A percentile compares a stretch with the other conserved stretches of the same genome.
Evolutionary conservation across 164 flowering plant species (phyloP).

Genomic region (Aristolochia fimbriata): DNA sequence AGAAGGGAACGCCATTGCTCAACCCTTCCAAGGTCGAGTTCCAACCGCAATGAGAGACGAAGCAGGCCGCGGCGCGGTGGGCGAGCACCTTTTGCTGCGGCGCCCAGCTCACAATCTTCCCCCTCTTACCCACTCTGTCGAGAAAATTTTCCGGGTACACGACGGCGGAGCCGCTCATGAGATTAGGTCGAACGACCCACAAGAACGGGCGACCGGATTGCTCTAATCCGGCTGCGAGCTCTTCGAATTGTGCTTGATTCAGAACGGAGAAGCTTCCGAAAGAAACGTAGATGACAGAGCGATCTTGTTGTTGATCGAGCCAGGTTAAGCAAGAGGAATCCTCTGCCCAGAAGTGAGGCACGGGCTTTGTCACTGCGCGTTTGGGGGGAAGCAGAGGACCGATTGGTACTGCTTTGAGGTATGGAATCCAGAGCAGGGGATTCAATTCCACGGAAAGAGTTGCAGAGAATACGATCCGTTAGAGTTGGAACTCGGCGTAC

Average conservation of each 20-base stretch:
- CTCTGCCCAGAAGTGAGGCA: slow-evolving; percentile 7
- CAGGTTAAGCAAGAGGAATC: slow-evolving; percentile 7
- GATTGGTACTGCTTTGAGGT: slow-evolving; percentile 5
- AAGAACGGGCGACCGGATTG: slow-evolving; percentile 29
- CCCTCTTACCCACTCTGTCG: slow-evolving; percentile 20
- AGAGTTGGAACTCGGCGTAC: background rate
- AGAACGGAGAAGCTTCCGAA: slow-evolving; percentile 25
- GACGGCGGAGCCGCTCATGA: slow-evolving; percentile 7
- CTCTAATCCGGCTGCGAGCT: slow-evolving; percentile 45
- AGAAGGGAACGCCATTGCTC: slow-evolving; percentile 38
- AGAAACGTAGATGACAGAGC: slow-evolving; percentile 15
- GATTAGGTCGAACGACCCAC: slow-evolving; percentile 41
- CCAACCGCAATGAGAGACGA: slow-evolving; percentile 63
- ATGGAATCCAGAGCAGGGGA: background rate
- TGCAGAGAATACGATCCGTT: slow-evolving; percentile 10
- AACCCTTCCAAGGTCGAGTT: slow-evolving; percentile 44
- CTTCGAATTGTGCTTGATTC: slow-evolving; percentile 25
- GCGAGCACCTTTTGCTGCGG: slow-evolving; percentile 38
- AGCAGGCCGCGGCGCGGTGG: slow-evolving; percentile 49
- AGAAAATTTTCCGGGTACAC: slow-evolving; percentile 27
- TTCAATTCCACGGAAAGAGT: slow-evolving; percentile 11
- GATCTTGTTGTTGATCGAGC: slow-evolving; percentile 6
- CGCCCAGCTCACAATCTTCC: slow-evolving; percentile 41
- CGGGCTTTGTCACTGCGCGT: background rate
- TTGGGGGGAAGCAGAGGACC: slow-evolving; percentile 8